Percentiles rank a stretch among this genome's conserved stretches.
Conservation (phyloP, 805 yeast genomes). For the Ogataea kodamae region DNA sequence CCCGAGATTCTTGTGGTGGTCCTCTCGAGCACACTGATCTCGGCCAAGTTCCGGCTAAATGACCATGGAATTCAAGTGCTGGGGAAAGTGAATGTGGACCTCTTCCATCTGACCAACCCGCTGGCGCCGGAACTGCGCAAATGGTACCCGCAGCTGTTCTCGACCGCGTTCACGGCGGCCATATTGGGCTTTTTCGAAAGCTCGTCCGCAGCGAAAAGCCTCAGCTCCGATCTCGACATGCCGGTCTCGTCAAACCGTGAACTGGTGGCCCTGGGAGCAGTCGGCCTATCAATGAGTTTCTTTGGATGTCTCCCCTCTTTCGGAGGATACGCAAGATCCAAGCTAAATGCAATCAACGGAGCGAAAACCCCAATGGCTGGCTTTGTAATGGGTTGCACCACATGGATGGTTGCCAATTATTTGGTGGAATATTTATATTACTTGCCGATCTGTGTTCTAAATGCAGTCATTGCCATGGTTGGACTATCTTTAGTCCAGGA, state of each 20-base stretch:
- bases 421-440: slow-evolving; percentile 62
- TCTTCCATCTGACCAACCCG: slow-evolving; percentile 56
- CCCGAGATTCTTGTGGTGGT: slow-evolving; percentile 89
- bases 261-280: slow-evolving; percentile 80
- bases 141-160: slow-evolving; percentile 52
- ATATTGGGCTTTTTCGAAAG: slow-evolving; percentile 89
- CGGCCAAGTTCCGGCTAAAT: slow-evolving; percentile 45
- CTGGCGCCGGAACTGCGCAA: slow-evolving; percentile 43
- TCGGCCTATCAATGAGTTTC: slow-evolving; percentile 58
- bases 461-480: slow-evolving; percentile 75
- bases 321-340: slow-evolving; percentile 95
- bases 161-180: slow-evolving; percentile 75
- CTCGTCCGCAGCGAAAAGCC: slow-evolving; percentile 85
- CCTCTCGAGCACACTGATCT: slow-evolving; percentile 51
- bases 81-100: slow-evolving; percentile 59
- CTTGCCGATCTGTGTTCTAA: slow-evolving; percentile 75
- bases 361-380: slow-evolving; percentile 87
- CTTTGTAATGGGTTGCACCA: slow-evolving; percentile 70
- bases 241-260: slow-evolving; percentile 87
- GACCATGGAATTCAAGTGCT: slow-evolving; percentile 59
- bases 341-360: slow-evolving; percentile 82
- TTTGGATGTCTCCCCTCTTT: slow-evolving; percentile 80
- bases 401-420: slow-evolving; percentile 60
- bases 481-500: slow-evolving; percentile 79
- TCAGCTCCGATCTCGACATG: slow-evolving; percentile 68